Evolutionary conservation across 208 protist species (phyloP), one percentile per base, ranked within the genome.

Genomic region (Acanthamoeba castellanii): DNA sequence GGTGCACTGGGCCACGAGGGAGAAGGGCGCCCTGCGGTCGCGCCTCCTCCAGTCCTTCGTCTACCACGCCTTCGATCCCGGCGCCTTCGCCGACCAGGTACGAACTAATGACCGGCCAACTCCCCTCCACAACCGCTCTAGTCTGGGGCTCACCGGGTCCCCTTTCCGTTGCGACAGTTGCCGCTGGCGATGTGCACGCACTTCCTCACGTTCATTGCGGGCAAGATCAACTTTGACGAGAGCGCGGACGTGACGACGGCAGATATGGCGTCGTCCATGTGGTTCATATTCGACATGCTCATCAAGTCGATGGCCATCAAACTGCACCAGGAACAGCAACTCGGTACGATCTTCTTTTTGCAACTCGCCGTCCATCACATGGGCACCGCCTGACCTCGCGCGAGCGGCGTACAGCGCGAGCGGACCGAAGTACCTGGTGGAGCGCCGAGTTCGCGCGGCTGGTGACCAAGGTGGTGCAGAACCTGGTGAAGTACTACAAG

Each of bases 251-350:
- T 94, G 4, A 76, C 91, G 3, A 94, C 47, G 20, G 74, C 50
- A 16, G 91, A 94, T 22, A 82, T 94, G 66, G 91, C 91, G 27
- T 64, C 70, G 52, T 82, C 74, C 37, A 47, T 94, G n/a, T 97
- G 97, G 97, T 96, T 97, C 88, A 70, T 97, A 9, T 97, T 96
- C 50, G 95, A 97, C 50, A 52, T 97, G 25, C 95, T 97, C n/a
- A 72, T 96, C 57, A 97, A 97, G 72, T 96, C 87, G 11, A 76
- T 97, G 20, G 52, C 95, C 30, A 64, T 97, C 22, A 94, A 95
- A 76, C 93, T 96, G 16, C 2, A 95, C 32, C 25, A 76, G 14
- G 68, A 72, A 34, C 70, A 47, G 25, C 91, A 94, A 66, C 72
- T 94, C 3, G 9, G 91, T 94, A 94, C 52, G 25, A 9, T 72